Percentiles rank a stretch among this genome's conserved stretches.
These are phyloP conservation scores for Podaxis mareebaensis DNA, from an alignment of 768 basidiomycete species.

Conservation along the genomic window DNA sequence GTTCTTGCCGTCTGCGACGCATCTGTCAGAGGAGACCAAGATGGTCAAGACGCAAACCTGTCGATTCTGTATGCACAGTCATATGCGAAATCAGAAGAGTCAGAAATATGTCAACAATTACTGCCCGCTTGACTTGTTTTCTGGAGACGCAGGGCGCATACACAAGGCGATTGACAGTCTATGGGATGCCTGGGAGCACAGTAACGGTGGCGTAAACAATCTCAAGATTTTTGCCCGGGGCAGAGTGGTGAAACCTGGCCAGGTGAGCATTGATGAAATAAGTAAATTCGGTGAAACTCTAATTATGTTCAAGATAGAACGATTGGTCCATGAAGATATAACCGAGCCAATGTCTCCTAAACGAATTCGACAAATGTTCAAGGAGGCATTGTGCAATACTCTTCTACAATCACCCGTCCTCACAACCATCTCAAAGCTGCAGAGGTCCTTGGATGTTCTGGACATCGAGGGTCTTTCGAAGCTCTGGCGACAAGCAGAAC, in stretches of 20 bases:
- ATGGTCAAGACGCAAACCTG: conserved; percentile 71
- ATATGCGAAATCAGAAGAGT: conserved; percentile 45
- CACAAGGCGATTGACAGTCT: conserved; percentile 64
- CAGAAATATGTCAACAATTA: conserved; percentile 49
- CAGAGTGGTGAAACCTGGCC: conserved; percentile 51
- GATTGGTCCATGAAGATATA: conserved; percentile 26
- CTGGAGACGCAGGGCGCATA: conserved; percentile 61
- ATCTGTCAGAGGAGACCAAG: conserved; percentile 61
- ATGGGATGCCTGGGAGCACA: conserved; percentile 72
- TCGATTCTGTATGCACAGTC: conserved; percentile 89
- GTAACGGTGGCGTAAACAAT: conserved; percentile 74
- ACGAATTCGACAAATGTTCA: conserved; percentile 51
- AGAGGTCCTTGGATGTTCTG: conserved; percentile 75
- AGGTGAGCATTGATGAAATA: conserved; percentile 38
- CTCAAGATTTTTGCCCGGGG: conserved; percentile 79
- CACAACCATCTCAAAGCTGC: conserved; percentile 54
- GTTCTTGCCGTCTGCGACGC: conserved; percentile 68
- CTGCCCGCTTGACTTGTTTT: conserved; percentile 92
- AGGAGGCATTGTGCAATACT: conserved; percentile 45
- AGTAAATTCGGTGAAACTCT: not conserved
- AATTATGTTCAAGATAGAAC: conserved; percentile 24
- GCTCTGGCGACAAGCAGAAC: conserved; percentile 38
- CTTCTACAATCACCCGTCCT: conserved; percentile 57
- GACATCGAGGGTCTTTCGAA: conserved; percentile 81
- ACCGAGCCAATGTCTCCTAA: conserved; percentile 17